Conservation (phyloP, 441 rosid genomes). For the Adansonia grandidieri region DNA sequence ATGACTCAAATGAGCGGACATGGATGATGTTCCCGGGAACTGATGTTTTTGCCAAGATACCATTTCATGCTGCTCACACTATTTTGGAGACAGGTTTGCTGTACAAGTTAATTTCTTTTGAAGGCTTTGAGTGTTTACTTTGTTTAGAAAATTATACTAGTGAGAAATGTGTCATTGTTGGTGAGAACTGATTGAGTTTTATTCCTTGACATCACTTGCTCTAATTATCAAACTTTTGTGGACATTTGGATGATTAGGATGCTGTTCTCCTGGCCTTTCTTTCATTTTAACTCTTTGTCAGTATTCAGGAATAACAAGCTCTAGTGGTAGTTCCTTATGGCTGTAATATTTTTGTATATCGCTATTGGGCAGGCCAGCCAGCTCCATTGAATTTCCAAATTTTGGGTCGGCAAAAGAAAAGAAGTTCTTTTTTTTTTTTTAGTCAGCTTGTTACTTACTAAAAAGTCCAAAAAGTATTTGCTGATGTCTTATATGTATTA, state of each 20-base stretch:
- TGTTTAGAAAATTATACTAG: background rate
- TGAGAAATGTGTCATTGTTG: background rate
- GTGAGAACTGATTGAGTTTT: conserved; percentile 19
- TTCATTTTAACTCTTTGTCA: background rate
- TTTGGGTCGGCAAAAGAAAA: background rate
- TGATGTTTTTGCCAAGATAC: conserved; percentile 64
- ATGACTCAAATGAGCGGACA: conserved; percentile 60
- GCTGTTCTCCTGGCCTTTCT: background rate
- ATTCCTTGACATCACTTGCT: background rate
- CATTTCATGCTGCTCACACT: conserved; percentile 83
- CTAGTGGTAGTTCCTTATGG: background rate
- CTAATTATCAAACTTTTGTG: background rate
- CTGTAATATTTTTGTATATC: background rate
- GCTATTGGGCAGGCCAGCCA: background rate
- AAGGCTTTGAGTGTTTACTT: background rate
- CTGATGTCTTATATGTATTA: background rate
- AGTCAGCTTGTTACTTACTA: background rate
- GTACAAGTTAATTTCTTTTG: conserved; percentile 4
- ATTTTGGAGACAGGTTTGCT: conserved; percentile 68
- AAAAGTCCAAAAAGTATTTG: background rate
- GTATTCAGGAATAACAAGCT: background rate
- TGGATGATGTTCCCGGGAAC: conserved; percentile 88
- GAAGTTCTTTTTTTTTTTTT: background rate
- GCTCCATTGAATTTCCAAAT: too few relatives aligned
- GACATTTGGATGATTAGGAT: background rate